A percentile compares a stretch with the other conserved stretches of the same genome.
phyloP scores from a whole-genome alignment of 257 asterid genomes.

The Henckelia pumila region DNA sequence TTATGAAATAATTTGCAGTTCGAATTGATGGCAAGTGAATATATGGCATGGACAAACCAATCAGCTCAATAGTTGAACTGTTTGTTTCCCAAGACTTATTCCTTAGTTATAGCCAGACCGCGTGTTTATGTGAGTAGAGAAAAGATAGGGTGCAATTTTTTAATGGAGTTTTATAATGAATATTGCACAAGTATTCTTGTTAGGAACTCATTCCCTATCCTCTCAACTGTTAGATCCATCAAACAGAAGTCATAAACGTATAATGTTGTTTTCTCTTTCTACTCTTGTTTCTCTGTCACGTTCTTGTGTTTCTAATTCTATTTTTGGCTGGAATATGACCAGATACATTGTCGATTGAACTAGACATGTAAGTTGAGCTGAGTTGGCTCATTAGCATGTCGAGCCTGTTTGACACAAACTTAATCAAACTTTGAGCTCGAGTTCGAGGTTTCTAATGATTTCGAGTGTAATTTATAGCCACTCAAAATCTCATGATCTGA shows the following conservation, averaged over 20 bases:
- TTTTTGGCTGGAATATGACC: slow-evolving; percentile 20
- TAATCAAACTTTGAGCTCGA: background rate
- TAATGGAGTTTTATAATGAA: slow-evolving; percentile 5
- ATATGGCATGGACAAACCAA: background rate
- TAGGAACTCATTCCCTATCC: background rate
- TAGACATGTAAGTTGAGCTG: background rate
- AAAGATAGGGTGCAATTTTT: background rate
- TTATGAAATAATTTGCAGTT: background rate
- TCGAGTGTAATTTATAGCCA: background rate
- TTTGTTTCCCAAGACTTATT: background rate
- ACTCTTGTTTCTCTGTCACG: slow-evolving; percentile 15
- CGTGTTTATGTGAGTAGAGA: background rate
- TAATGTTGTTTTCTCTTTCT: slow-evolving; percentile 1
- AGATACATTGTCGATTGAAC: background rate
- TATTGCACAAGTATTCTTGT: background rate
- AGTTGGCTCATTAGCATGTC: background rate
- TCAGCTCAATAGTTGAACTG: background rate
- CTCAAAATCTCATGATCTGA: background rate
- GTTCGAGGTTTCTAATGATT: background rate
- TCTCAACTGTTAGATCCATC: background rate
- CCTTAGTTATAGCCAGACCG: background rate
- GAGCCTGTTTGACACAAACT: background rate
- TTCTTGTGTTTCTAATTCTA: background rate
- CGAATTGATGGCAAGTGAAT: background rate
- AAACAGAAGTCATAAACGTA: background rate